Evolutionary conservation across 192 early-diverging fungal genomes (phyloP).

Genomic region (Lobosporangium transversale): DNA sequence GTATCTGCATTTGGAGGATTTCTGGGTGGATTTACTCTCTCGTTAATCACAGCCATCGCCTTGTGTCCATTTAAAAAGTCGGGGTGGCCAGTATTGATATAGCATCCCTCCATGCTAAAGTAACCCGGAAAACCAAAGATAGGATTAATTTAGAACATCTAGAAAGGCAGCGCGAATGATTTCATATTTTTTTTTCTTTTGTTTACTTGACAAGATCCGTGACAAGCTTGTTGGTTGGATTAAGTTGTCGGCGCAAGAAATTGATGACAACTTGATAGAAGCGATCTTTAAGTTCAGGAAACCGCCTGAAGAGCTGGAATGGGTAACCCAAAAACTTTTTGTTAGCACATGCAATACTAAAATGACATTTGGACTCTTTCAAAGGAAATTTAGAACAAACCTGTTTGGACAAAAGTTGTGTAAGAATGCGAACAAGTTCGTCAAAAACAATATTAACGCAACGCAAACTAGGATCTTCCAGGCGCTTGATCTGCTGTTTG

Average conservation of each 20-base stretch:
- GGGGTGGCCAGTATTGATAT: constrained; percentile 99
- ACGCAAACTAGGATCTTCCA: constrained; percentile 97
- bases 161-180: too few species aligned
- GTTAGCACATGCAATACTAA: not conserved
- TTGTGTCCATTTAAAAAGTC: constrained; percentile 98
- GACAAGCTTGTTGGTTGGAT: constrained; percentile 96
- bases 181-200: too few species aligned
- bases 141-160: not conserved
- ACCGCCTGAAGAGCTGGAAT: constrained; percentile 86
- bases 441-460: constrained; percentile 97
- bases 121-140: too few species aligned
- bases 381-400: constrained; percentile 16
- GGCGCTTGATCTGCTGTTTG: constrained; percentile 97
- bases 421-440: constrained; percentile 96
- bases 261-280: constrained; percentile 93
- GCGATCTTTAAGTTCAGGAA: constrained; percentile 92
- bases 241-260: constrained; percentile 91
- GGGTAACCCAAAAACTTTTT: too few species aligned
- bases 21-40: constrained; percentile 79
- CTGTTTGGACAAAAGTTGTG: constrained; percentile 90
- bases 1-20: constrained; percentile 50
- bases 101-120: constrained; percentile 85
- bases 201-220: constrained; percentile 77
- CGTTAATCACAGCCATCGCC: constrained; percentile 93
- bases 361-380: too few species aligned